Base-by-base conservation (phyloP, 2,329 filamentous ascomycete species). In the Lasiodiplodia theobromae region DNA sequence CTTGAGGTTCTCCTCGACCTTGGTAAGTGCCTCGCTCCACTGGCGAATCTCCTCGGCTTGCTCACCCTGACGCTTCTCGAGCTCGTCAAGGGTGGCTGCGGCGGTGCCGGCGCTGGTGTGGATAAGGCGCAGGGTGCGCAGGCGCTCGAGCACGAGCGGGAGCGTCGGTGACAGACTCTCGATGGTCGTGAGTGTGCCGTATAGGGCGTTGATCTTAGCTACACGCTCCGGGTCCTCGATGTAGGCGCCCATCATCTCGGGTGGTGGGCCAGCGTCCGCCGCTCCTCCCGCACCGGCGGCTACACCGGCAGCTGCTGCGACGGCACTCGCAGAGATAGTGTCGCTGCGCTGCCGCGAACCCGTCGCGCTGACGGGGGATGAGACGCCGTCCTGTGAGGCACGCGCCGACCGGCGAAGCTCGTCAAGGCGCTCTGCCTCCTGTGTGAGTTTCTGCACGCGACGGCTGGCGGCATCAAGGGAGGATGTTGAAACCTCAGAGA, bases 181-280 rank as follows among this genome's bases (percentile, higher is more conserved):
- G 69, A 99, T 96, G 0, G 93, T 96, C 1, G 94, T 91, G 18
- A 99, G 83, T 3, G 93, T 92, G 1, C 92, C 91, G 79, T 97
- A 97, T 5, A 99, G 87, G 1, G 94, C 92, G 72, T 97, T 96
- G 77, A 99, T 92, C 78, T 97, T 97, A 66, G 92, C 86, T 51
- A 89, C 86, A 74, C 96, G 92, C 73, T 97, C 93, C 10, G 86
- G 82, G 71, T 89, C 84, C 68, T 90, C 85, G 44, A 66, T 60
- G 54, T 69, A 69, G 4, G 65, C 65, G 31, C 65, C 65, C 44
- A 57, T 67, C 40, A 67, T 60, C 53, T 67, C 65, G 47, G 65
- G 65, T 31, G 47, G 65, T 40, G 44, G 53, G 11, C 83, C 71
- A 71, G 75, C 75, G 47, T 66, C 63, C 83, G 57, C 70, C 16